Conservation (phyloP, 2,329 filamentous ascomycete species). For the Zarea fungicola region DNA sequence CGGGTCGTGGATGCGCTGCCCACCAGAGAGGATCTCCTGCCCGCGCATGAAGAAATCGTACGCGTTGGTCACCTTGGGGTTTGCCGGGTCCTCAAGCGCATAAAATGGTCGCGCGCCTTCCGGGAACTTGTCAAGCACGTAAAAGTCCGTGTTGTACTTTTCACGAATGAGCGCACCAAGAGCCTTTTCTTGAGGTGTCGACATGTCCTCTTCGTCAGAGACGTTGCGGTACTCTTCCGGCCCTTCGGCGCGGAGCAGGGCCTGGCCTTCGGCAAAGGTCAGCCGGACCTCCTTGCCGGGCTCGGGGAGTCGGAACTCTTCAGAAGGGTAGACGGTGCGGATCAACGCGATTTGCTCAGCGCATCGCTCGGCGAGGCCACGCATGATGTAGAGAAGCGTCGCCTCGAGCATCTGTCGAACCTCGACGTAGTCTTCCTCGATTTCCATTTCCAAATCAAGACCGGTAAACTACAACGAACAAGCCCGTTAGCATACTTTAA, state of each 20-base stretch:
- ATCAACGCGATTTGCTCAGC: constrained; percentile 67
- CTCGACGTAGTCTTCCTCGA: constrained; percentile 72
- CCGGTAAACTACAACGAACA: constrained; percentile 80
- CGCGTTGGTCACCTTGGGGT: constrained; percentile 60
- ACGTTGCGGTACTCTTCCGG: constrained; percentile 62
- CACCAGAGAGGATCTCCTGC: constrained; percentile 88
- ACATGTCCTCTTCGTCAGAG: constrained; percentile 72
- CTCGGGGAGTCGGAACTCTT: constrained; percentile 70
- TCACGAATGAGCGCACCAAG: constrained; percentile 79
- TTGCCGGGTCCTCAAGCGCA: constrained; percentile 70
- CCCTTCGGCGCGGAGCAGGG: constrained; percentile 70
- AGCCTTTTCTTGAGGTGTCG: constrained; percentile 79
- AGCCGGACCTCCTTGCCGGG: constrained; percentile 70
- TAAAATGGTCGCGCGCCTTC: constrained; percentile 86
- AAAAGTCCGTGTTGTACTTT: constrained; percentile 94
- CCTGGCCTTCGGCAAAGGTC: constrained; percentile 72
- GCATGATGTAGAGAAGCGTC: constrained; percentile 74
- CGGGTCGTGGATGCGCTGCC: constrained; percentile 84
- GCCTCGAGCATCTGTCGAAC: constrained; percentile 67
- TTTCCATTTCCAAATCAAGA: constrained; percentile 87
- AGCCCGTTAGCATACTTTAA: too few species aligned
- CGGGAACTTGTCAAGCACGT: constrained; percentile 95
- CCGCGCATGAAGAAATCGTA: constrained; percentile 87
- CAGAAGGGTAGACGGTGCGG: constrained; percentile 68
- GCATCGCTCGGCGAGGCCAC: constrained; percentile 60